Evolutionary conservation across 495 filamentous ascomycete genomes (phyloP).

Genomic region (Neurospora pannonica): DNA sequence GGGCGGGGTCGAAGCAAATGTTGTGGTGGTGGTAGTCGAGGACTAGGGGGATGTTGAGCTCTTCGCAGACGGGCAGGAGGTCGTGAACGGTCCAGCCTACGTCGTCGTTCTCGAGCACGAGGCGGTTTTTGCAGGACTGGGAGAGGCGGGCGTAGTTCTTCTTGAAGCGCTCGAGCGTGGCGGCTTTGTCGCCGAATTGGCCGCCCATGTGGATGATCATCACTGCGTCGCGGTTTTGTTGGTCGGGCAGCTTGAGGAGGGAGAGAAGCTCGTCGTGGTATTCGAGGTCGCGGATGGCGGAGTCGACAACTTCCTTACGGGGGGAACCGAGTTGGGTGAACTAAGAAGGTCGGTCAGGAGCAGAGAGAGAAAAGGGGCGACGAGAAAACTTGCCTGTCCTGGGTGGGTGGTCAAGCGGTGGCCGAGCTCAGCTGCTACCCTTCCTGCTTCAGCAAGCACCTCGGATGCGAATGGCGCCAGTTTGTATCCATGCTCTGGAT

Average conservation of each 20-base stretch:
- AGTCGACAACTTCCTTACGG: constrained; percentile 60
- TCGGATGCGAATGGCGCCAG: constrained; percentile 79
- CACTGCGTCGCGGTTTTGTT: constrained; percentile 78
- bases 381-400: constrained; percentile 49
- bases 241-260: constrained; percentile 66
- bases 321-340: constrained; percentile 88
- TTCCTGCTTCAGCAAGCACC: constrained; percentile 66
- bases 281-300: constrained; percentile 70
- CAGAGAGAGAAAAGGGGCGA: neutral
- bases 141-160: constrained; percentile 60
- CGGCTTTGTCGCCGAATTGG: constrained; percentile 77
- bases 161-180: constrained; percentile 72
- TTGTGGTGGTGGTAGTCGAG: constrained; percentile 96
- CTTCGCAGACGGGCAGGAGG: constrained; percentile 81
- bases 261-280: constrained; percentile 83
- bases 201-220: constrained; percentile 97
- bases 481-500: constrained; percentile 78
- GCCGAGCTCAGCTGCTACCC: constrained; percentile 66
- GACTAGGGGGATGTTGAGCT: constrained; percentile 85
- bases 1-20: constrained; percentile 65
- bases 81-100: constrained; percentile 86
- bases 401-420: constrained; percentile 88
- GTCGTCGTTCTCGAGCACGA: constrained; percentile 94
- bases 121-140: constrained; percentile 60
- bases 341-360: constrained; percentile 20